Evolutionary conservation across 768 basidiomycete species (phyloP), one percentile per base, ranked within the genome.

Genomic region (Boletus reticuloceps): DNA sequence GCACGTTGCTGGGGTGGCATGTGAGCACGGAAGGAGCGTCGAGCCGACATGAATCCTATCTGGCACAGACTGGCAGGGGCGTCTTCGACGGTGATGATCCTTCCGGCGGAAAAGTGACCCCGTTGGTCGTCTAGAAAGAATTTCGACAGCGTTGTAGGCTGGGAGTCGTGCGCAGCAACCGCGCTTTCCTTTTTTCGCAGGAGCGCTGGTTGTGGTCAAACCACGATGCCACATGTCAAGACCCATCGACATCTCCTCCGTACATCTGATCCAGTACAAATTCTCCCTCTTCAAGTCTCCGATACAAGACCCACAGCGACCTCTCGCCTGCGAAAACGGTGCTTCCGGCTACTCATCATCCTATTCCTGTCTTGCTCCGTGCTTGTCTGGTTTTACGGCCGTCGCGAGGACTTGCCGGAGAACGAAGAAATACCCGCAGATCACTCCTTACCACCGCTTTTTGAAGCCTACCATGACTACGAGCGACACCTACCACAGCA

Each of bases 401-500:
- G 11, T 7, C n/a, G n/a, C n/a, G 29, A 49, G 14, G 16, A 45
- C 38, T 10, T n/a, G 1, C 55, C 44, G 41, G 20, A 51, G 46
- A 47, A n/a, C 31, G 53, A 64, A 44, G 54, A 54, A 5, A 1
- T 47, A n/a, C 0, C 36, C 25, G 44, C 17, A 9, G 14, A 59
- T 0, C 58, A 62, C 47, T n/a, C 58, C 14, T 32, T 72, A 41
- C 80, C 81, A 0, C 81, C 82, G 3, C 67, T 80, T 19, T 82
- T 77, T 55, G 70, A 75, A 47, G 62, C 67, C 20, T 82, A 75
- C 59, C 72, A 74, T 40, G 67, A 73, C 43, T 73, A 71, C 29
- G 82, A 83, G 62, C 70, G 76, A 41, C 59, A 47, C 9, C 66
- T 83, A 1, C 78, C 79, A 0, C 81, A 83, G 47, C 78, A 82